Evolutionary conservation across 805 yeast genomes (phyloP), one percentile per base, ranked within the genome.

Genomic region (Candida taoyuanica): DNA sequence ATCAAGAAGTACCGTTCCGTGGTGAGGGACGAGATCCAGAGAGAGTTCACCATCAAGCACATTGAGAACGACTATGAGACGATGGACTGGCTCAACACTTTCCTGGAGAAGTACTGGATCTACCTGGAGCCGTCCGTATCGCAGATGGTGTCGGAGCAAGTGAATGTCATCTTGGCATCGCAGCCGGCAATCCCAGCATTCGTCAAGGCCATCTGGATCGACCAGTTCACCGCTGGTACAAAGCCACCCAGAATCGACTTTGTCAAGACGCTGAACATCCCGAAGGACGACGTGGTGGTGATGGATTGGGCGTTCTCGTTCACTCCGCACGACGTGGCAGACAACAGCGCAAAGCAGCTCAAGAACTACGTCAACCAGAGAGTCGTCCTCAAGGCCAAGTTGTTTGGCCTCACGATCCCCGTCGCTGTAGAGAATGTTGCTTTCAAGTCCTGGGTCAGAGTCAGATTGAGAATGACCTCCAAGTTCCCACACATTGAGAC

Each of bases 281-380:
- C 97, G n/a, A 81, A 78, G 21, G 84, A 83, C 45, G 96, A 91
- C 56, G 82, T 93, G 36, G 94, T 91, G 9, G 96, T 94, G 37
- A 93, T 93, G 96, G 98, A 93, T 63, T 91, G 97, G 97, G 83
- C 80, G 29, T 74, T 84, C 31, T 85, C 96, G 1, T 86, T 89
- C 67, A 83, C 86, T 19, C 98, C 99, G n/a, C 87, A 86, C 62
- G 84, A 88, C 28, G 62, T 77, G 34, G 82, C 83, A 29, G 99
- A 93, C 60, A 67, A 87, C 50, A 86, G 87, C 39, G 78, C 80
- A 19, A 85, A 91, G 54, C 97, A 93, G 62, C 60, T 83, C 61
- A 85, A 81, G 57, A 86, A 80, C 59, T 79, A 78, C 49, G 89
- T 88, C 30, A 88, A 89, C 61, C 95, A 89, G 56, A 77, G 76